Conservation (phyloP, 2,329 filamentous ascomycete genomes). For the Xylaria sp. region DNA sequence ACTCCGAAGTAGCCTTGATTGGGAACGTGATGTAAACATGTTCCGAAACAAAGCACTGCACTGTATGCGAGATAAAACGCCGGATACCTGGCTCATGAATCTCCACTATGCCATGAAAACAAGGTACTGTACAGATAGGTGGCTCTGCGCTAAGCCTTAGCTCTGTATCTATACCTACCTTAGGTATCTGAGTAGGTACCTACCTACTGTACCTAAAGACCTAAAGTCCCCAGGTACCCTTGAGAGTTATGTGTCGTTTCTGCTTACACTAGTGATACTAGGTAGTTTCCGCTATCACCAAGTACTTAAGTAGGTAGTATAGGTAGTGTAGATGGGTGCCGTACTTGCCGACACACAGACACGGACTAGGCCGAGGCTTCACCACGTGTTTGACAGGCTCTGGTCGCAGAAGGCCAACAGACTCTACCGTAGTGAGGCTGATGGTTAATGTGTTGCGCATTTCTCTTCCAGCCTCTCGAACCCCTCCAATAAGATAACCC, state of each 20-base stretch:
- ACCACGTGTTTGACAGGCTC: conserved; percentile 37
- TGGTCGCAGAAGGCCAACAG: conserved; percentile 14
- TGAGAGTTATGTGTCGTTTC: conserved; percentile 3
- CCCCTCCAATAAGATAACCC: background rate
- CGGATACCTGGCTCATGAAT: background rate
- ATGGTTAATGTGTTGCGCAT: conserved; percentile 7
- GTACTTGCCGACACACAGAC: conserved; percentile 21
- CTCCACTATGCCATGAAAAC: background rate
- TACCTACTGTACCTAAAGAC: too few species aligned
- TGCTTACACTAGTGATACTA: too few species aligned
- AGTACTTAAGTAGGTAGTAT: too few species aligned
- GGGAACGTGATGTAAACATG: background rate
- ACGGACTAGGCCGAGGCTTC: conserved; percentile 17
- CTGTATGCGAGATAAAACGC: background rate
- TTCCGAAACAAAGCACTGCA: background rate
- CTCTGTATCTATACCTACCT: too few species aligned
- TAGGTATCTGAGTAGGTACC: too few species aligned
- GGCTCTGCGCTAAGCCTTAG: background rate
- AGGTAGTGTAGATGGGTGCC: conserved; percentile 17
- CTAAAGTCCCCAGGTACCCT: too few species aligned
- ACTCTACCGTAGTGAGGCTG: background rate
- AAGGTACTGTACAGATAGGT: too few species aligned
- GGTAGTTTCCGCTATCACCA: background rate
- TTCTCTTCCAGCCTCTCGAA: background rate
- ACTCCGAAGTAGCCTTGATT: background rate